Conservation (phyloP, 257 asterid species). For the Forsythia suspensa region DNA sequence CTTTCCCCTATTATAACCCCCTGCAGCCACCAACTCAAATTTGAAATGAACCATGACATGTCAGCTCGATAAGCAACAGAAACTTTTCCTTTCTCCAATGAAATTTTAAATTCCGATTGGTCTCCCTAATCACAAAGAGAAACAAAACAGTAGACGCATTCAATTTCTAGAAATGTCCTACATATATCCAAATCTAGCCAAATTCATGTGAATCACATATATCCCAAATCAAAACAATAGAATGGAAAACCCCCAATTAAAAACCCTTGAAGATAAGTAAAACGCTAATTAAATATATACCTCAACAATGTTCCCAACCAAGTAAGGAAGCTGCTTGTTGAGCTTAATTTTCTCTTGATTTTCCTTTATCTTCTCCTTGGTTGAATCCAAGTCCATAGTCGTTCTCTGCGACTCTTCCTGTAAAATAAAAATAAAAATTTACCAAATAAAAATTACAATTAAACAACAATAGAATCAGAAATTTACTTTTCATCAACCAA, state of each 20-base stretch:
- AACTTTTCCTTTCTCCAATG: not conserved
- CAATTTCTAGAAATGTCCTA: not conserved
- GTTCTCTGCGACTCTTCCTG: conserved; percentile 87
- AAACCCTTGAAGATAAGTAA: not conserved
- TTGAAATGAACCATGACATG: not conserved
- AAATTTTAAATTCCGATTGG: not conserved
- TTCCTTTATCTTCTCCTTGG: conserved; percentile 79
- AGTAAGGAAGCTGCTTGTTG: conserved; percentile 86
- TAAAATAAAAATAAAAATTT: not conserved
- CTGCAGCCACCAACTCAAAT: not conserved
- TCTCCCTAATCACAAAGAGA: not conserved
- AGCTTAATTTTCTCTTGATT: conserved; percentile 89
- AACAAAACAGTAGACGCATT: not conserved
- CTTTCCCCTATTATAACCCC: not conserved
- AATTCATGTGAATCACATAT: not conserved
- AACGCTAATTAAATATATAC: conserved; percentile 20
- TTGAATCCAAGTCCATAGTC: conserved; percentile 73
- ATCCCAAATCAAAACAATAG: not conserved
- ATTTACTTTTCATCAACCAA: not conserved
- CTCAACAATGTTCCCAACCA: conserved; percentile 93
- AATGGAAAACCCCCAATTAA: not conserved
- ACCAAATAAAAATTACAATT: not conserved
- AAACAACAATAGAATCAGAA: not conserved
- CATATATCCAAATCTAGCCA: not conserved
- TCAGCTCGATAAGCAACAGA: not conserved